phyloP scores from a whole-genome alignment of 306 rosid genomes.

The Alnus glutinosa region DNA sequence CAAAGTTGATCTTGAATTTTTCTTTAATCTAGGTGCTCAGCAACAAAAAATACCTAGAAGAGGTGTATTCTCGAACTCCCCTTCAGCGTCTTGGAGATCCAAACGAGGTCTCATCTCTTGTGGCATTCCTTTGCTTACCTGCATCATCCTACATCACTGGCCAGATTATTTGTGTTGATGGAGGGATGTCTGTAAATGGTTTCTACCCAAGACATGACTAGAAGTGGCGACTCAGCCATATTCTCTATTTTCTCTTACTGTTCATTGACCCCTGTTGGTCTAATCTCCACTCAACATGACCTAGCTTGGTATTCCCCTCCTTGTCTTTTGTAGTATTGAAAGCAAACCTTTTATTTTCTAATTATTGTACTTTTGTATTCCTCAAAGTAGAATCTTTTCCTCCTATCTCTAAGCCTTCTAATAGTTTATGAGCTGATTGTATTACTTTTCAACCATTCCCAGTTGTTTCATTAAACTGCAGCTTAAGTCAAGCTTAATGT shows the following conservation, averaged over 20 bases:
- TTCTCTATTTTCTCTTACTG: not conserved
- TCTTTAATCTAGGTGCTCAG: constrained; percentile 52
- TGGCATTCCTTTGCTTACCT: constrained; percentile 78
- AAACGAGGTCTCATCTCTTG: constrained; percentile 63
- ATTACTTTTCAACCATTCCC: not conserved
- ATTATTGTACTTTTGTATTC: not conserved
- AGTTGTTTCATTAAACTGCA: not conserved
- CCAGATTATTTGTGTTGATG: constrained; percentile 73
- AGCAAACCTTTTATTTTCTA: not conserved
- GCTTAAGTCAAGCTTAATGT: not conserved
- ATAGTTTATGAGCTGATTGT: not conserved
- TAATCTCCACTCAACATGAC: not conserved
- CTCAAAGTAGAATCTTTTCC: not conserved
- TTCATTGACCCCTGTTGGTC: constrained; percentile 4
- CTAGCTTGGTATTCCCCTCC: not conserved
- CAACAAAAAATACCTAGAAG: constrained; percentile 57
- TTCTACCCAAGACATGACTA: constrained; percentile 45
- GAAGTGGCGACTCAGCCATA: constrained; percentile 16
- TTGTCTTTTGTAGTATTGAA: not conserved
- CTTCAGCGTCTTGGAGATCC: constrained; percentile 71
- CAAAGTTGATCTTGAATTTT: not conserved
- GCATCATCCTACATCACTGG: constrained; percentile 80
- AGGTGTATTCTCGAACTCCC: constrained; percentile 73
- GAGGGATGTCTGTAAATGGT: constrained; percentile 75
- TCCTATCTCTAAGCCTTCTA: not conserved